phyloP scores from a whole-genome alignment of 2,329 filamentous ascomycete species.

The Lecanicillium sp. region DNA sequence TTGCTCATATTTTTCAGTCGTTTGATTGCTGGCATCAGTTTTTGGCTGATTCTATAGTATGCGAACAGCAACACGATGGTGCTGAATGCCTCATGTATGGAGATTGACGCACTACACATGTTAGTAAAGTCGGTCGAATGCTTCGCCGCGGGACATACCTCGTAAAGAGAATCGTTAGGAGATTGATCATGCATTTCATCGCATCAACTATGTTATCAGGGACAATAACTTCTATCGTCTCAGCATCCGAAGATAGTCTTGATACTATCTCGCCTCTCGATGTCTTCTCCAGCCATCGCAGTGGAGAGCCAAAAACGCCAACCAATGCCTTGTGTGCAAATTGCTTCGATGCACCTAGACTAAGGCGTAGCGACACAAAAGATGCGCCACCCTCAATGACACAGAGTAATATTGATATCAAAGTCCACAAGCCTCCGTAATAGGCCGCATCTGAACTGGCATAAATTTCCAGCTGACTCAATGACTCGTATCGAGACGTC shows the following conservation, averaged over 20 bases:
- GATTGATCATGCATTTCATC: too few species aligned
- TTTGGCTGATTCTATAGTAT: background rate
- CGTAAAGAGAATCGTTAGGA: too few species aligned
- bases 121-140: background rate
- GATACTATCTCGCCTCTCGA: background rate
- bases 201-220: background rate
- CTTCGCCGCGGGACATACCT: background rate
- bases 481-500: background rate
- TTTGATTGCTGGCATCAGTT: slow-evolving; percentile 52
- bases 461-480: background rate
- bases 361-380: too few species aligned
- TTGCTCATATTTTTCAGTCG: slow-evolving; percentile 65
- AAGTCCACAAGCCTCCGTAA: background rate
- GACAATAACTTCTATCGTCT: slow-evolving; percentile 23
- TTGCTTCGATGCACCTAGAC: too few species aligned
- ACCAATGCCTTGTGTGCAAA: too few species aligned
- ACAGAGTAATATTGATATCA: background rate
- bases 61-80: background rate
- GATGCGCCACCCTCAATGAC: background rate
- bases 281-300: background rate
- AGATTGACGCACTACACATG: background rate
- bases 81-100: background rate
- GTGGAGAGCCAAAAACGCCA: background rate
- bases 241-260: background rate
- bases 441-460: background rate